Conservation (phyloP, 306 rosid species). For the Geum urbanum region DNA sequence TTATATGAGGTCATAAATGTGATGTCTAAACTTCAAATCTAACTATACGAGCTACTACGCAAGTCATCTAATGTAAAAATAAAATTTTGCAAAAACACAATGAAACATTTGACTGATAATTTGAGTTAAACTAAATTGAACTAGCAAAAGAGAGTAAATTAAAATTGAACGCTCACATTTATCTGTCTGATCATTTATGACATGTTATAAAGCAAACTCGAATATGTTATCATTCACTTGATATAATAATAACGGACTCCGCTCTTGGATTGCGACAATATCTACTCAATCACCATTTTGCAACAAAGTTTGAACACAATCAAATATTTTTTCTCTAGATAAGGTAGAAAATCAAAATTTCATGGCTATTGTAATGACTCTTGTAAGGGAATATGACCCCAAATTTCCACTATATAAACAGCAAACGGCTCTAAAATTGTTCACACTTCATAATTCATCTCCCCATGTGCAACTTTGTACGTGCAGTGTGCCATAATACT, state of each 20-base stretch:
- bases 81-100: no score
- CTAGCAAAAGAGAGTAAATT: neutral
- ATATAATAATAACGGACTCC: neutral
- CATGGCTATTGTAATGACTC: no score
- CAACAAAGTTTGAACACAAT: neutral
- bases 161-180: neutral
- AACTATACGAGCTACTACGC: neutral
- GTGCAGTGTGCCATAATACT: neutral
- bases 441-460: neutral
- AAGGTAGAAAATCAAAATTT: neutral
- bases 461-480: constrained; percentile 15
- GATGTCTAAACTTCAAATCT: neutral
- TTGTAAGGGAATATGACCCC: no score
- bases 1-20: no score
- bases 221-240: neutral
- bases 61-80: no score
- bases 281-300: no score
- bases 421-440: neutral
- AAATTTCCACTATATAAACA: no score
- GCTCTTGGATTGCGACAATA: no score
- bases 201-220: neutral
- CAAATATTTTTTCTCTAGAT: neutral
- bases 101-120: no score
- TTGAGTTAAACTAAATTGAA: neutral
- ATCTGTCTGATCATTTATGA: no score